These are phyloP conservation scores for Sporothrix mexicana DNA, from an alignment of 2,329 filamentous ascomycete genomes.

Conservation along the genomic window DNA sequence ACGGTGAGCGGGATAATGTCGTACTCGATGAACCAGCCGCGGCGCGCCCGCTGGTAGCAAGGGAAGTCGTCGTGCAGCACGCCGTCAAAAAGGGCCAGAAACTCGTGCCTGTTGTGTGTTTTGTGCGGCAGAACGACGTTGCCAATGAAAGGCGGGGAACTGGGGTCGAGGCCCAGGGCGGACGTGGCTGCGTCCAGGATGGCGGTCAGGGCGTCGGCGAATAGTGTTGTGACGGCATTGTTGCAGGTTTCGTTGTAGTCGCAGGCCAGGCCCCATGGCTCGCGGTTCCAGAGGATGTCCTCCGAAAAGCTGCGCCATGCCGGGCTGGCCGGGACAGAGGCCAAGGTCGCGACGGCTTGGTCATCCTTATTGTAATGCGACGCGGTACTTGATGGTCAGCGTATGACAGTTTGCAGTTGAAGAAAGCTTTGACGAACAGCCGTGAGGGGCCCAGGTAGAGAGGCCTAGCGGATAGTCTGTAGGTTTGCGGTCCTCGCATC, in stretches of 20 bases:
- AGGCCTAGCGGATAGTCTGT: conserved; percentile 25
- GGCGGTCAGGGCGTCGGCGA: conserved; percentile 18
- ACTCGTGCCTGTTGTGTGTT: background rate
- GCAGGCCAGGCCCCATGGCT: conserved; percentile 8
- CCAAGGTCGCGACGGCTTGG: conserved; percentile 12
- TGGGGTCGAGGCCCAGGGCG: conserved; percentile 13
- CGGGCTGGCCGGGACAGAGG: conserved; percentile 15
- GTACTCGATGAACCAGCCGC: conserved; percentile 25
- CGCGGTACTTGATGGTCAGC: conserved; percentile 20
- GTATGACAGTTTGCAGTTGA: background rate
- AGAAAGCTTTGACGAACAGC: conserved; percentile 9
- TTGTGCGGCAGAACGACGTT: conserved; percentile 22
- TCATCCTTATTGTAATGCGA: conserved; percentile 27
- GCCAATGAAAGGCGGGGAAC: background rate
- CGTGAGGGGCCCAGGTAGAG: conserved; percentile 29
- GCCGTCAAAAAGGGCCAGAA: conserved; percentile 3
- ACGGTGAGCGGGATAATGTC: background rate
- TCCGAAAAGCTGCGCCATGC: conserved; percentile 18
- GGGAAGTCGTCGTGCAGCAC: conserved; percentile 19
- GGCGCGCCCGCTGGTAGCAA: conserved; percentile 24
- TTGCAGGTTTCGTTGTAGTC: background rate
- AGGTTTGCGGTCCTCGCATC: conserved; percentile 14
- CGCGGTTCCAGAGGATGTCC: conserved; percentile 2
- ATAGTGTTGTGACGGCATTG: background rate
- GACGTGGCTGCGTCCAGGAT: background rate